Base-by-base conservation (phyloP, 176 grass and related monocot species). In the Paspalum vaginatum region DNA sequence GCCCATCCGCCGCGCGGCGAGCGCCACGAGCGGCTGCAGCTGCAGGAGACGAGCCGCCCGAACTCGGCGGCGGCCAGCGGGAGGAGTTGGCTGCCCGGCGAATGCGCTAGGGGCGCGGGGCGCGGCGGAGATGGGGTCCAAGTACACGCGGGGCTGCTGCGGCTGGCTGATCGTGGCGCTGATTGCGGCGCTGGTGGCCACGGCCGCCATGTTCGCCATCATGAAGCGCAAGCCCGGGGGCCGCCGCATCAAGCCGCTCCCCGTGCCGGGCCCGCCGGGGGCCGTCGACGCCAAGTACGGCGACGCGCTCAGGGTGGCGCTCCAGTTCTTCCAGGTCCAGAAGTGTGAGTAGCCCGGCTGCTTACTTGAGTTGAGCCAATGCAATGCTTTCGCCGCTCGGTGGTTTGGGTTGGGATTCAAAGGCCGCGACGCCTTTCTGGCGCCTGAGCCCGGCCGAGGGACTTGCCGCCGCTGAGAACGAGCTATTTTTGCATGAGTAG, bases 301-400 rank as follows among this genome's bases (percentile, higher is more conserved):
- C 47, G 81, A 89, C 64, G 93, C 96, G 53, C 96, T 99, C 58
- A 86, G 81, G 81, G 75, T 92, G 43, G 90, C 96, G 52, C 90
- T 99, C 66, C 96, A 99, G 81, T 99, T 95, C 90, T 93, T 99
- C 74, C 84, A 99, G 84, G 90, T 99, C 27, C 96, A 99, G 79
- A 95, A 95, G 80, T 71, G 96, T 99, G 86, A 78, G 78, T 66
- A n/a, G 3, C 11, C 6, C 1, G 2, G 39, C 37, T 68, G 21
- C 14, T 67, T 54, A 0, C 26, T 59, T 20, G 13, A 32, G 32
- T 8, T 13, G 10, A 52, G 2, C 43, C 24, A 12, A 7, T 21
- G 72, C 61, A 80, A 76, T 69, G 58, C 18, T 42, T 7, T 52
- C 26, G 47, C 11, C 5, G 17, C 39, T 50, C 9, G 38, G 2